Conservation (phyloP, 345 rosid genomes). For the Combretum micranthum region DNA sequence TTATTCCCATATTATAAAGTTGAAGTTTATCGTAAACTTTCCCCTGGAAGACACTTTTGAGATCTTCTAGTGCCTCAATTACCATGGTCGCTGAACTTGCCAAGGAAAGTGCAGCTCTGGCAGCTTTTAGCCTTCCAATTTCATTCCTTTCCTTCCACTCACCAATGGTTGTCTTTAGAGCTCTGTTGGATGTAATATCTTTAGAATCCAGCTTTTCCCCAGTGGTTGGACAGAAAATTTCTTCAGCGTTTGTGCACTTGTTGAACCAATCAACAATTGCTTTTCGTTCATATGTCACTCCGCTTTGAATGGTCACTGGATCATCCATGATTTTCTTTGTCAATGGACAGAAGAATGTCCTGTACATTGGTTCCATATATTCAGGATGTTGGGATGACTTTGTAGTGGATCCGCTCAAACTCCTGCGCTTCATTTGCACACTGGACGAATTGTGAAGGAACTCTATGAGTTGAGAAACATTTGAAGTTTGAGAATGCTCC, state of each 20-base stretch:
- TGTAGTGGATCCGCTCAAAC: conserved; percentile 30
- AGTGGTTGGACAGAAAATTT: conserved; percentile 55
- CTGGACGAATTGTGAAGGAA: conserved; percentile 21
- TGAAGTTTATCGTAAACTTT: conserved; percentile 40
- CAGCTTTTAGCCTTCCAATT: conserved; percentile 55
- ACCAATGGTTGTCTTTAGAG: conserved; percentile 63
- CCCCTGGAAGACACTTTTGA: conserved; percentile 53
- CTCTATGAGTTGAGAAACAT: conserved; percentile 19
- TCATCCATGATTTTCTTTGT: conserved; percentile 79
- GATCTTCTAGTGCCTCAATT: conserved; percentile 56
- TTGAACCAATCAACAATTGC: conserved; percentile 65
- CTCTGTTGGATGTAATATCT: conserved; percentile 37
- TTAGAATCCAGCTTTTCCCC: conserved; percentile 35
- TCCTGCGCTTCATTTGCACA: conserved; percentile 27
- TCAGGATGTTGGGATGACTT: conserved; percentile 39
- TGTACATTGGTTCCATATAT: conserved; percentile 64
- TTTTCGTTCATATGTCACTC: conserved; percentile 67
- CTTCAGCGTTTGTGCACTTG: conserved; percentile 26
- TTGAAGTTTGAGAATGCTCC: conserved; percentile 19
- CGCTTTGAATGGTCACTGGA: conserved; percentile 75
- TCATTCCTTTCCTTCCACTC: conserved; percentile 85
- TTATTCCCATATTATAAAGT: conserved; percentile 44
- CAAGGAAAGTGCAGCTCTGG: conserved; percentile 57
- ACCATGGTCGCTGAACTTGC: conserved; percentile 67
- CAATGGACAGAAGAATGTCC: conserved; percentile 74